Percentiles rank a stretch among this genome's conserved stretches.
Evolutionary conservation across 345 rosid species (phyloP).

Genomic region (Rhizophora mangle): DNA sequence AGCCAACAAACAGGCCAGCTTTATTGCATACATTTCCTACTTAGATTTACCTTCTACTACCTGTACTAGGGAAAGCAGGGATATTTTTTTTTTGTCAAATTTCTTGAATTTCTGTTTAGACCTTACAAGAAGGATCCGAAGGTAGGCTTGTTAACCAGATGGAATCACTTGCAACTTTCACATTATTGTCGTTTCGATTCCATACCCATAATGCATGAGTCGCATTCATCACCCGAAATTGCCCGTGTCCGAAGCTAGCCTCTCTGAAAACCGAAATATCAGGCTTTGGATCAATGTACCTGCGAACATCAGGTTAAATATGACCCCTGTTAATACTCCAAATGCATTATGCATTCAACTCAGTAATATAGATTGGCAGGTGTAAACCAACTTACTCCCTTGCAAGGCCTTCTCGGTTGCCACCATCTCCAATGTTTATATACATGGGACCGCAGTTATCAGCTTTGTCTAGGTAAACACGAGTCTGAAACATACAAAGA

Average conservation of each 20-base stretch:
- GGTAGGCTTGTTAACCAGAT: constrained; percentile 54
- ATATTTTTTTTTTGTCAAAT: too few species aligned
- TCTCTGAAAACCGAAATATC: constrained; percentile 60
- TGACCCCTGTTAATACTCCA: not conserved
- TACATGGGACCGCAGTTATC: constrained; percentile 59
- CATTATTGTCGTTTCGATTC: constrained; percentile 66
- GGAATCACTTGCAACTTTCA: constrained; percentile 36
- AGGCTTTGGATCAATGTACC: constrained; percentile 45
- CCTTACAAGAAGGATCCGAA: constrained; percentile 42
- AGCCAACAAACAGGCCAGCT: too few species aligned
- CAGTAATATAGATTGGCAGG: not conserved
- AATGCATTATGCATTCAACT: not conserved
- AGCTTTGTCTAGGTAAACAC: constrained; percentile 50
- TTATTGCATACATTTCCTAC: too few species aligned
- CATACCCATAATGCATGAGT: constrained; percentile 72
- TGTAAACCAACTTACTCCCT: constrained; percentile 30
- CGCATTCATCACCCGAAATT: constrained; percentile 56
- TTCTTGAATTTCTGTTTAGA: too few species aligned
- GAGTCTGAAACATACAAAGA: constrained; percentile 31
- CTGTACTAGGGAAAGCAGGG: too few species aligned
- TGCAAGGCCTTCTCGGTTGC: constrained; percentile 77
- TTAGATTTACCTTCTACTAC: too few species aligned
- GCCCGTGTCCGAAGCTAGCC: constrained; percentile 83
- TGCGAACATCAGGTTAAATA: constrained; percentile 8
- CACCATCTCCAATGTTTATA: constrained; percentile 78